Conservation (phyloP, 306 rosid genomes). For the Hippophae gyantsensis region DNA sequence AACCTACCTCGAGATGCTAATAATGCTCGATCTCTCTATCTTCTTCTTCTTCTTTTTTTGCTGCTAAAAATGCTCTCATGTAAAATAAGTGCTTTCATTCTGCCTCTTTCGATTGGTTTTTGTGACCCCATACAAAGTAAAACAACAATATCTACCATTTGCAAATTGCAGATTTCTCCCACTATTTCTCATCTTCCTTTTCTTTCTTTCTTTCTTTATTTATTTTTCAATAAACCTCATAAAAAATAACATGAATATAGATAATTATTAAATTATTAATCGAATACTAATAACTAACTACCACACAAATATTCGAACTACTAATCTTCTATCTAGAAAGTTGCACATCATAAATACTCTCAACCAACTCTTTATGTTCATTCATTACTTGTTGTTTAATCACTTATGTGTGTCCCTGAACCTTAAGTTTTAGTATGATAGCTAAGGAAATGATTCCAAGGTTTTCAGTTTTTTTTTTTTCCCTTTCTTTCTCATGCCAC, state of each 20-base stretch:
- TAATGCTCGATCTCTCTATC: too few species aligned
- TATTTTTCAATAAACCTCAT: not conserved
- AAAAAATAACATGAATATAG: too few species aligned
- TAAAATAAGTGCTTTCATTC: not conserved
- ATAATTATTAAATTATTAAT: too few species aligned
- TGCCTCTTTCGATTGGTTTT: not conserved
- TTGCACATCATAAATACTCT: too few species aligned
- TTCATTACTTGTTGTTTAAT: constrained; percentile 9
- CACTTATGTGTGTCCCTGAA: constrained; percentile 10
- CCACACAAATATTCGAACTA: too few species aligned
- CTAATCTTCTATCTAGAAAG: too few species aligned
- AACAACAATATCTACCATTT: constrained; percentile 21
- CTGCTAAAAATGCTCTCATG: too few species aligned
- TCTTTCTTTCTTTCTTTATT: not conserved
- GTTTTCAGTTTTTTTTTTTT: not conserved
- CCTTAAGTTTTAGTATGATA: constrained; percentile 1
- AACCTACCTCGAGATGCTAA: too few species aligned
- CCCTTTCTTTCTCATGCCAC: not conserved
- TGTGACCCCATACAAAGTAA: constrained; percentile 7
- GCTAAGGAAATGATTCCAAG: constrained; percentile 5
- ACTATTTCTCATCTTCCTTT: constrained; percentile 4
- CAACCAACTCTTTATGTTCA: too few species aligned
- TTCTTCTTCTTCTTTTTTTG: too few species aligned
- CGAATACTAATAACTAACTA: too few species aligned
- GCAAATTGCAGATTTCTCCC: constrained; percentile 21